phyloP scores from a whole-genome alignment of 305 asterid species.

The Euphrasia arctica region DNA sequence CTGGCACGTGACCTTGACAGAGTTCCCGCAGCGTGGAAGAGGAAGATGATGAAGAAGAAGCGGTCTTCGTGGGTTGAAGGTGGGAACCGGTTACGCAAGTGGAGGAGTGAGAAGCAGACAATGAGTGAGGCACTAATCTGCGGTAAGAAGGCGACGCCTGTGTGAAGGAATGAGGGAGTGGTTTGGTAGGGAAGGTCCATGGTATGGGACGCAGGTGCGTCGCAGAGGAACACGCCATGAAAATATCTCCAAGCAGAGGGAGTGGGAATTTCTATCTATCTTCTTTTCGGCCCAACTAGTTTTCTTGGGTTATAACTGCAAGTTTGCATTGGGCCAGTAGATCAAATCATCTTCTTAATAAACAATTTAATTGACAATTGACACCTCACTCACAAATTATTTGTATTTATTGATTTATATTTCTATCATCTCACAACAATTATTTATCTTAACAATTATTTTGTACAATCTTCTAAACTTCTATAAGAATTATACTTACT shows the following conservation, averaged over 20 bases:
- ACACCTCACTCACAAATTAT: no score
- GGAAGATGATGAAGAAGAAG: conserved; percentile 19
- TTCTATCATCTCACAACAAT: no score
- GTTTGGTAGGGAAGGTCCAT: conserved; percentile 33
- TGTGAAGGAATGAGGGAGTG: conserved; percentile 8
- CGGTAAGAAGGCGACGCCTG: conserved; percentile 10
- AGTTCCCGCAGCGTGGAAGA: conserved; percentile 48
- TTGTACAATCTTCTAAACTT: no score
- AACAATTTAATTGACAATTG: no score
- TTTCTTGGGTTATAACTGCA: no score
- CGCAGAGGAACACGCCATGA: conserved; percentile 46
- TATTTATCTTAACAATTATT: no score
- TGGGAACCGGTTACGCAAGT: conserved; percentile 25
- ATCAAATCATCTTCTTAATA: no score
- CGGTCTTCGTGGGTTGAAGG: conserved; percentile 23
- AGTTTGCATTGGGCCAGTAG: no score
- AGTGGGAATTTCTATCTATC: no score
- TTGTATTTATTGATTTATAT: no score
- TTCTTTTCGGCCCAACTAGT: no score
- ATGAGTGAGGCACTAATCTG: conserved; percentile 22
- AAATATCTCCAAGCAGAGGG: conserved; percentile 2
- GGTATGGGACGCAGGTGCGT: conserved; percentile 35
- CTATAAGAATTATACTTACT: no score
- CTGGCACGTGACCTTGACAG: conserved; percentile 74
- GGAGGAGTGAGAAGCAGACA: conserved; percentile 42